A percentile compares a stretch with the other conserved stretches of the same genome.
Evolutionary conservation across 805 yeast genomes (phyloP).

Genomic region (Jamesozyma gamospora): DNA sequence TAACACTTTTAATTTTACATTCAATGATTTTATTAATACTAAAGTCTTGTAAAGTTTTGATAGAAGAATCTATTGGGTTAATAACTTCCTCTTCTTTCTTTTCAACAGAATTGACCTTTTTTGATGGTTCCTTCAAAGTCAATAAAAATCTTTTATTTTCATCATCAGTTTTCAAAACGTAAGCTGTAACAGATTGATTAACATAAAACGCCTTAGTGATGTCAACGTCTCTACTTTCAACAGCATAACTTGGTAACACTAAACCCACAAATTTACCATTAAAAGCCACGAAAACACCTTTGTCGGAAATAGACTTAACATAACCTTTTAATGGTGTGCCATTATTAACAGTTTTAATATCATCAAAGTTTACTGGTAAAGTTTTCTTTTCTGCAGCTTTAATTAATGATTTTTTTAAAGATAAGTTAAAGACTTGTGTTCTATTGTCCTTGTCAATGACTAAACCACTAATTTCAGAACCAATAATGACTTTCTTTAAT

Average conservation of each 20-base stretch:
- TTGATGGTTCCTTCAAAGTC: slow-evolving; percentile 39
- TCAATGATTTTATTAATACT: slow-evolving; percentile 51
- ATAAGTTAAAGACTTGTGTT: slow-evolving; percentile 49
- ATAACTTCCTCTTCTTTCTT: slow-evolving; percentile 22
- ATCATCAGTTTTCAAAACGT: slow-evolving; percentile 57
- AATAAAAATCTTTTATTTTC: slow-evolving; percentile 62
- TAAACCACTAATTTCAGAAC: slow-evolving; percentile 48
- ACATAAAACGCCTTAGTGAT: slow-evolving; percentile 44
- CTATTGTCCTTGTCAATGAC: slow-evolving; percentile 58
- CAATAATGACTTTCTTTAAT: slow-evolving; percentile 53
- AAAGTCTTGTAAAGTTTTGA: slow-evolving; percentile 41
- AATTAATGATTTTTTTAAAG: slow-evolving; percentile 59
- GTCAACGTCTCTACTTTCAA: slow-evolving; percentile 43
- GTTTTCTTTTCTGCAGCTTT: slow-evolving; percentile 44
- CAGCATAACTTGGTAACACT: slow-evolving; percentile 63
- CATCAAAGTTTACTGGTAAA: slow-evolving; percentile 53
- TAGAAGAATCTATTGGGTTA: slow-evolving; percentile 52
- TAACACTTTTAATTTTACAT: slow-evolving; percentile 52
- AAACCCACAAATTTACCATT: slow-evolving; percentile 75
- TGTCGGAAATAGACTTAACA: slow-evolving; percentile 64
- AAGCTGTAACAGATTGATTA: slow-evolving; percentile 64
- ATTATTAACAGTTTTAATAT: slow-evolving; percentile 37
- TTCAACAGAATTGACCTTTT: slow-evolving; percentile 7
- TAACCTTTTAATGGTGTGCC: slow-evolving; percentile 53
- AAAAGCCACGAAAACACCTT: slow-evolving; percentile 78